These are phyloP conservation scores for Tritrichomonas foetus DNA, from an alignment of 208 protist species.

Conservation along the genomic window DNA sequence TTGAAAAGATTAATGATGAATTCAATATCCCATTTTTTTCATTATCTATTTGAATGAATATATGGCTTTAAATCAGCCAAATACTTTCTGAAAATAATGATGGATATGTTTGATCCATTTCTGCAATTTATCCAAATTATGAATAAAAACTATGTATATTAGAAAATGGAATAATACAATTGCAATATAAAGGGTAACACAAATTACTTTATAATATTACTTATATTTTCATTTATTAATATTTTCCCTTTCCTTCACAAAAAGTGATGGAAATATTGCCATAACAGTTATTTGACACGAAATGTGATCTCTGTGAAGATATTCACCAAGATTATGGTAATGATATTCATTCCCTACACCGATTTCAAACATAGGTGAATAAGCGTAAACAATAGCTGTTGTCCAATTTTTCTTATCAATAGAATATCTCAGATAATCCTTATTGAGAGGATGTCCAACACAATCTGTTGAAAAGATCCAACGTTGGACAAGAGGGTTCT, in stretches of 20 bases:
- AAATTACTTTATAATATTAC: too few relatives aligned
- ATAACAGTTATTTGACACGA: constrained; percentile 13
- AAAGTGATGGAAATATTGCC: constrained; percentile 8
- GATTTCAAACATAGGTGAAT: constrained; percentile 29
- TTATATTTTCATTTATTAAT: too few relatives aligned
- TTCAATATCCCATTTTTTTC: too few relatives aligned
- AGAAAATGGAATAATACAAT: too few relatives aligned
- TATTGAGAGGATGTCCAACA: background rate
- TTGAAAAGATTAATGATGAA: too few relatives aligned
- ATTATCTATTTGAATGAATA: too few relatives aligned
- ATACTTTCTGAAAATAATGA: too few relatives aligned
- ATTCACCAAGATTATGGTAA: constrained; percentile 34
- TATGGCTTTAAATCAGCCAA: too few relatives aligned
- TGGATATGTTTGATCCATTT: too few relatives aligned
- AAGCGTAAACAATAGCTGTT: background rate
- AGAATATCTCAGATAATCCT: background rate
- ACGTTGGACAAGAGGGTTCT: background rate
- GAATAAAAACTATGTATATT: too few relatives aligned
- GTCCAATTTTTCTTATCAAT: constrained; percentile 6
- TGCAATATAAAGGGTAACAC: too few relatives aligned
- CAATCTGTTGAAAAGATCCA: constrained; percentile 26
- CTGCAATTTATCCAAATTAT: too few relatives aligned
- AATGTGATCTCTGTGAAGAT: constrained; percentile 24
- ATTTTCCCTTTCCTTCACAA: background rate
- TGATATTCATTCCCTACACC: background rate